These are phyloP conservation scores for Cyathus striatus DNA, from an alignment of 768 basidiomycete species.

Conservation along the genomic window DNA sequence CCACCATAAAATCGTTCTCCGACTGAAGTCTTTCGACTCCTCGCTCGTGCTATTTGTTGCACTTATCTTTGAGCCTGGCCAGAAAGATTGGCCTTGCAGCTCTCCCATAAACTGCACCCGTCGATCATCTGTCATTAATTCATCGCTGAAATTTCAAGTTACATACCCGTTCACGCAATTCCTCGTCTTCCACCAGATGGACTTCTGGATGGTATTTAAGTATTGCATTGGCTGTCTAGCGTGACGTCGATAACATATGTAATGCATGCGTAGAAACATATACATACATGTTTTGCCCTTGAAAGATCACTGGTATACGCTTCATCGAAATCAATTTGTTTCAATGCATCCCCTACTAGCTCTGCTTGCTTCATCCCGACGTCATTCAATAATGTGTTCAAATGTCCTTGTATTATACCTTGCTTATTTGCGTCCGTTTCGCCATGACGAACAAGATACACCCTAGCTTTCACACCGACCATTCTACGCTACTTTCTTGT, in stretches of 20 bases:
- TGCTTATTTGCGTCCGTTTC: slow-evolving; percentile 68
- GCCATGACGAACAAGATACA: slow-evolving; percentile 74
- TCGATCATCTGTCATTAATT: background rate
- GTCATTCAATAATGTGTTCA: slow-evolving; percentile 63
- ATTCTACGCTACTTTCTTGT: no score
- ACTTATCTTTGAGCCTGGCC: slow-evolving; percentile 1
- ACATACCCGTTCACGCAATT: slow-evolving; percentile 63
- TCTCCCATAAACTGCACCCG: slow-evolving; percentile 13
- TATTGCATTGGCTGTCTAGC: slow-evolving; percentile 65
- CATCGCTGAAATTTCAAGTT: background rate
- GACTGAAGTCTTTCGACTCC: slow-evolving; percentile 37
- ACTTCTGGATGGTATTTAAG: slow-evolving; percentile 46
- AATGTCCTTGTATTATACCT: slow-evolving; percentile 70
- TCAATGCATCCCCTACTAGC: slow-evolving; percentile 49
- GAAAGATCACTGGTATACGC: slow-evolving; percentile 71
- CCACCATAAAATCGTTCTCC: slow-evolving; percentile 65
- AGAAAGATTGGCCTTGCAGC: background rate
- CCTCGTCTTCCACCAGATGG: slow-evolving; percentile 33
- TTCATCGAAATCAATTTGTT: slow-evolving; percentile 45
- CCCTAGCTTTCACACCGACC: slow-evolving; percentile 25
- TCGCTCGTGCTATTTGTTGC: slow-evolving; percentile 21
- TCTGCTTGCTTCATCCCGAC: slow-evolving; percentile 55
- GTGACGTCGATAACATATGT: background rate
- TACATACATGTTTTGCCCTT: slow-evolving; percentile 57
- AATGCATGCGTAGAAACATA: background rate